A percentile compares a stretch with the other conserved stretches of the same genome.
Conservation (phyloP, 495 filamentous ascomycete species). For the Emericellopsis terricola region DNA sequence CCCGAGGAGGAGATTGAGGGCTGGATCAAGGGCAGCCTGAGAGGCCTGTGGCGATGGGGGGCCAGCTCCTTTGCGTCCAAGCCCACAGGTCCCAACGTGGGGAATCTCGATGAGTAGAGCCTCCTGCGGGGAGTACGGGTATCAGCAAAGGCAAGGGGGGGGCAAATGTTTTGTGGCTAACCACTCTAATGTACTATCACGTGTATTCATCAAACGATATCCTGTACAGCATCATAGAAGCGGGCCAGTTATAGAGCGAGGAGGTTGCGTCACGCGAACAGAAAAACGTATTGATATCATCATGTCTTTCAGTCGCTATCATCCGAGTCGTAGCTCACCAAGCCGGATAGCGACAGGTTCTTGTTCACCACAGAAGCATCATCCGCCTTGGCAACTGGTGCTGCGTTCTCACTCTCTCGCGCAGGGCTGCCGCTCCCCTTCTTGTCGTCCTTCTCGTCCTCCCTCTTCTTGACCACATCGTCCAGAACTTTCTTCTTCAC, state of each 20-base stretch:
- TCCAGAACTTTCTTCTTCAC: conserved; percentile 5
- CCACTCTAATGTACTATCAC: not conserved
- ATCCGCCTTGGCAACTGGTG: no score
- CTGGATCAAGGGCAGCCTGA: conserved; percentile 32
- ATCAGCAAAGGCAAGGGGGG: not conserved
- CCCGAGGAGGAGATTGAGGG: conserved; percentile 52
- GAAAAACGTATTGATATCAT: no score
- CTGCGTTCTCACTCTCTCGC: not conserved
- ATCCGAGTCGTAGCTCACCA: conserved; percentile 17
- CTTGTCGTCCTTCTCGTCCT: conserved; percentile 1
- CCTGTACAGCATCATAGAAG: not conserved
- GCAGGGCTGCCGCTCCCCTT: not conserved
- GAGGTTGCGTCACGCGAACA: no score
- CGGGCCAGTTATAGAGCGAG: not conserved
- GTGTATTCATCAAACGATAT: not conserved
- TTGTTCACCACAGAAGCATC: conserved; percentile 5
- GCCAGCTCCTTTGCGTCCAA: conserved; percentile 7
- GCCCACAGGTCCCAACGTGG: conserved; percentile 7
- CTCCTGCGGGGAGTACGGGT: not conserved
- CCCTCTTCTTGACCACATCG: conserved; percentile 15
- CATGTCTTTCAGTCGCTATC: conserved; percentile 11
- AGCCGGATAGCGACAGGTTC: conserved; percentile 4
- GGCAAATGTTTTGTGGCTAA: not conserved
- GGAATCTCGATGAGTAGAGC: conserved; percentile 5
- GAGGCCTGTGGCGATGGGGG: conserved; percentile 26